phyloP scores from a whole-genome alignment of 1,284 basidiomycete genomes.

The Rhodotorula sp. region DNA sequence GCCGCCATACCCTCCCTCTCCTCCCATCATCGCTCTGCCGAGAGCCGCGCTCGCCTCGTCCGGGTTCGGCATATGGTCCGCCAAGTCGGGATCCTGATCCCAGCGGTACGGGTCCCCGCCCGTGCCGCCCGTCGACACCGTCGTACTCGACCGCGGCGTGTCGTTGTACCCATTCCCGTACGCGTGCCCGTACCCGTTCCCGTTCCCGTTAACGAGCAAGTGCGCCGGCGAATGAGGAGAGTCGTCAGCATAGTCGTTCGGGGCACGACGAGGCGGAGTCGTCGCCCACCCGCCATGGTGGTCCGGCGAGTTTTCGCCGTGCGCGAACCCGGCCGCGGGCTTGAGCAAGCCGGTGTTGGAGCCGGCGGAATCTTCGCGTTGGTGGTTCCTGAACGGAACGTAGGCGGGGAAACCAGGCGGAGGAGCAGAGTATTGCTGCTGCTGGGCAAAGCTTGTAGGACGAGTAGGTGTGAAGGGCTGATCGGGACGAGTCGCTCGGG shows the following conservation, averaged over 20 bases:
- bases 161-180: not conserved
- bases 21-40: conserved; percentile 8
- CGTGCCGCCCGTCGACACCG: conserved; percentile 12
- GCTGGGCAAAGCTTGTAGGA: not conserved
- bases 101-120: conserved; percentile 15
- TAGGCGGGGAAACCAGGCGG: not conserved
- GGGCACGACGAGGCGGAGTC: conserved; percentile 1
- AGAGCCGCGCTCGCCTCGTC: conserved; percentile 9
- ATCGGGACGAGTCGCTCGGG: not conserved
- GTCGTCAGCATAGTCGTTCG: conserved; percentile 5
- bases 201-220: not conserved
- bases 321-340: conserved; percentile 3
- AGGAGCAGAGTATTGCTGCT: not conserved
- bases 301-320: conserved; percentile 2
- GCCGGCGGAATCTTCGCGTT: conserved; percentile 4
- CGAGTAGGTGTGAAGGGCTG: not conserved
- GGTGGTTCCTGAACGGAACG: not conserved
- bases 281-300: not conserved
- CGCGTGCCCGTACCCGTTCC: too few relatives aligned
- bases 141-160: conserved; percentile 6
- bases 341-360: not conserved
- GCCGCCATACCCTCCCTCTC: not conserved
- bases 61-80: conserved; percentile 7
- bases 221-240: conserved; percentile 10
- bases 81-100: conserved; percentile 2